Evolutionary conservation across 139 green algal genomes (phyloP).

Genomic region (Micractinium sp.): DNA sequence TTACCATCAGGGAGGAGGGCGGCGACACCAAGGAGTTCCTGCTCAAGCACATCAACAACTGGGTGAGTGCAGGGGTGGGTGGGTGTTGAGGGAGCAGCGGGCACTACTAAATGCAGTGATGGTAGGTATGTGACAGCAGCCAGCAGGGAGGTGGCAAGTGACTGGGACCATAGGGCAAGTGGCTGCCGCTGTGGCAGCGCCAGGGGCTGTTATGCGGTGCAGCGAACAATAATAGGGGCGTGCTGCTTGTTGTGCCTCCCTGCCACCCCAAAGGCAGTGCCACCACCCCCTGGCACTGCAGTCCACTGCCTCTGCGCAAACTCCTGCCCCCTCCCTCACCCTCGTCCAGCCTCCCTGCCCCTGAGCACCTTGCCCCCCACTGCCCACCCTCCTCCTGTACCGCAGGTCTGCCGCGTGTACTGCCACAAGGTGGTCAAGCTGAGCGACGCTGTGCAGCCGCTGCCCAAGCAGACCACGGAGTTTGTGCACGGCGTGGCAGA

Average conservation of each 20-base stretch:
- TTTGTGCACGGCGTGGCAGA: slow-evolving; percentile 97
- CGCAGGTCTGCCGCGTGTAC: slow-evolving; percentile 71
- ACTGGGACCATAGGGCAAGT: not conserved
- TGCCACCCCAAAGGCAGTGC: no score
- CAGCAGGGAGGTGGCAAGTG: not conserved
- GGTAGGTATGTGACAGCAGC: not conserved
- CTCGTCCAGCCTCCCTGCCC: no score
- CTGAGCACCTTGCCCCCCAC: no score
- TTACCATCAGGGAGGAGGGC: slow-evolving; percentile 48
- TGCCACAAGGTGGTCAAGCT: slow-evolving; percentile 99
- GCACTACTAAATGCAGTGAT: not conserved
- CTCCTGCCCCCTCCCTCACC: no score
- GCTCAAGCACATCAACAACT: slow-evolving; percentile 82
- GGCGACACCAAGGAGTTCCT: slow-evolving; percentile 58
- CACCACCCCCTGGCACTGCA: no score
- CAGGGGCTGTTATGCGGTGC: no score
- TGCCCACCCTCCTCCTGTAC: not conserved
- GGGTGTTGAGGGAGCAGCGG: not conserved
- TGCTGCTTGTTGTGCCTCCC: no score
- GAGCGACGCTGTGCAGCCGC: slow-evolving; percentile 93
- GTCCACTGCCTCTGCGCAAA: not conserved
- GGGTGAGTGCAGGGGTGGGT: slow-evolving; percentile 46
- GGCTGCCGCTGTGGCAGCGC: no score
- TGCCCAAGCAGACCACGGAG: slow-evolving; percentile 87
- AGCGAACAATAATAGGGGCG: no score